phyloP scores from a whole-genome alignment of 495 filamentous ascomycete species.

The Trichoderma gamsii region DNA sequence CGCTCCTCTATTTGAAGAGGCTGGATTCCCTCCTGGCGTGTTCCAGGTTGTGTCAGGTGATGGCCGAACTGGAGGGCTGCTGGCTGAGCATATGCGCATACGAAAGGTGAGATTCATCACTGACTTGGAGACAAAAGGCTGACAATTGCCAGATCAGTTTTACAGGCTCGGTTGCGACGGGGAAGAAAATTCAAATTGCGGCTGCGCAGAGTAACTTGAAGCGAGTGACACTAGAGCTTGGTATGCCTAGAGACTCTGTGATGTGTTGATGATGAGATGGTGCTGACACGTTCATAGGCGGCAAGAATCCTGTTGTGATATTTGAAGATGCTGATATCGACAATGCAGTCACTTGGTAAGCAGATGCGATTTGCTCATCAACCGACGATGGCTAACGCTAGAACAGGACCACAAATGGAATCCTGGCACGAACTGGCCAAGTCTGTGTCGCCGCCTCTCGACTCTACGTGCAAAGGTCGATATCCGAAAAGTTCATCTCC shows the following conservation, averaged over 20 bases:
- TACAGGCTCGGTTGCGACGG: slow-evolving; percentile 43
- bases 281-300: slow-evolving; percentile 21
- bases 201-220: slow-evolving; percentile 46
- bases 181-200: slow-evolving; percentile 34
- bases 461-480: not conserved
- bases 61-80: slow-evolving; percentile 31
- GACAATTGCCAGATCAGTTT: slow-evolving; percentile 22
- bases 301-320: slow-evolving; percentile 62
- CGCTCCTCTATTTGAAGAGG: not conserved
- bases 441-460: not conserved
- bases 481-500: not conserved
- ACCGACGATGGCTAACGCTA: not conserved
- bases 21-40: slow-evolving; percentile 17
- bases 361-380: not conserved
- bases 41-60: slow-evolving; percentile 31
- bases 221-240: slow-evolving; percentile 69
- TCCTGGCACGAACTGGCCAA: not conserved
- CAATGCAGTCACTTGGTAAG: not conserved
- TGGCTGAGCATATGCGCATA: slow-evolving; percentile 35
- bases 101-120: too few relatives aligned
- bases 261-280: not conserved
- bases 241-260: slow-evolving; percentile 20
- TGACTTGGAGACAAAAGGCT: not conserved
- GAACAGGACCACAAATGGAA: not conserved
- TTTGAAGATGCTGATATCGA: slow-evolving; percentile 33